Evolutionary conservation across 306 rosid genomes (phyloP).

Genomic region (Castanea mollissima): DNA sequence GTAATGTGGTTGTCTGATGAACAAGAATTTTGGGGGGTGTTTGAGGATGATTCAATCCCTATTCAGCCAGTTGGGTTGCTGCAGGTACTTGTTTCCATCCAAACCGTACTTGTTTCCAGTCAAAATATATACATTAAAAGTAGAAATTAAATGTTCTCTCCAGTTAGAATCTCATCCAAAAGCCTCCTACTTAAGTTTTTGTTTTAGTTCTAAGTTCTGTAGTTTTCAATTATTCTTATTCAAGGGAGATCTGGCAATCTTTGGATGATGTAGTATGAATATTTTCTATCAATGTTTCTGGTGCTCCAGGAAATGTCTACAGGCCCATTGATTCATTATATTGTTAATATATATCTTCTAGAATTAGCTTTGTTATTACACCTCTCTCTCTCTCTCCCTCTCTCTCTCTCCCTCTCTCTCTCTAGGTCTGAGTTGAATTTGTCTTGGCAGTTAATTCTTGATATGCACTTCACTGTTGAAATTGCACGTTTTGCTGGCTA

Average conservation of each 20-base stretch:
- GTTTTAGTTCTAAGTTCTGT: background rate
- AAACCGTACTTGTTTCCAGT: background rate
- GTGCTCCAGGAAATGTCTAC: background rate
- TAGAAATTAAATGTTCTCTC: background rate
- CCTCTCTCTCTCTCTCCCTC: constrained; percentile 8
- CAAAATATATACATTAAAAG: background rate
- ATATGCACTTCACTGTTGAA: constrained; percentile 98
- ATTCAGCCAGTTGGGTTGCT: constrained; percentile 78
- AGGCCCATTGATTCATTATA: background rate
- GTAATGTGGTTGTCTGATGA: constrained; percentile 95
- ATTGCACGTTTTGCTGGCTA: constrained; percentile 91
- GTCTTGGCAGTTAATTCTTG: constrained; percentile 77
- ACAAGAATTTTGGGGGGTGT: constrained; percentile 91
- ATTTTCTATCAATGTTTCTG: background rate
- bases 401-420: constrained; percentile 12
- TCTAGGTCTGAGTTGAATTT: background rate
- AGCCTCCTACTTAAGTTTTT: background rate
- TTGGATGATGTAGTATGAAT: background rate
- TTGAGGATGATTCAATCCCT: constrained; percentile 71
- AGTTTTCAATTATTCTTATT: background rate
- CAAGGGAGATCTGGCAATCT: background rate
- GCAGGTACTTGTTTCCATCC: constrained; percentile 57
- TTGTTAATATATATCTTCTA: background rate
- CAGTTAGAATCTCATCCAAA: background rate
- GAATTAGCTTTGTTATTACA: background rate